Evolutionary conservation across 768 basidiomycete genomes (phyloP).

Genomic region (Russula virescens): DNA sequence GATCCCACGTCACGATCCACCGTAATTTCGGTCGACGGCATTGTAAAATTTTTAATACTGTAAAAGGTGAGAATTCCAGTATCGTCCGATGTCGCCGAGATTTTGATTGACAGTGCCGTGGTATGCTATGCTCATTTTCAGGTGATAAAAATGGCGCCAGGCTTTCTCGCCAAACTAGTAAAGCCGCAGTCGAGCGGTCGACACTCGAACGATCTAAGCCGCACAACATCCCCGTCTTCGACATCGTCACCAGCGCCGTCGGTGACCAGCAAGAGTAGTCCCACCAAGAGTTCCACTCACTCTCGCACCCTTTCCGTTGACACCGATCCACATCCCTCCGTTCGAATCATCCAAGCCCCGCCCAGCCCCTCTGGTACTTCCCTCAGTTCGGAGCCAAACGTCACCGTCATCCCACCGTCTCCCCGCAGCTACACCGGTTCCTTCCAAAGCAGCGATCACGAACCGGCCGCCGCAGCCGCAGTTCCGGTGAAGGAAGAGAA

Average conservation of each 20-base stretch:
- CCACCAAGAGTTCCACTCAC: neutral
- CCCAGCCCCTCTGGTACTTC: constrained; percentile 15
- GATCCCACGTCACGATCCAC: no score
- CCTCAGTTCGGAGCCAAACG: constrained; percentile 28
- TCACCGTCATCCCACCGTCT: constrained; percentile 33
- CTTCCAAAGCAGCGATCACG: constrained; percentile 21
- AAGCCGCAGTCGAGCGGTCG: constrained; percentile 1
- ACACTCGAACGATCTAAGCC: neutral
- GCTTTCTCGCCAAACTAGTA: constrained; percentile 15
- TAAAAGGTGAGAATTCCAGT: no score
- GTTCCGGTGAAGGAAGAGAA: neutral
- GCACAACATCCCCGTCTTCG: neutral
- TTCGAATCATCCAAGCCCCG: neutral
- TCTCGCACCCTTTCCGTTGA: neutral
- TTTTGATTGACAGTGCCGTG: no score
- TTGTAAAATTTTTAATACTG: no score
- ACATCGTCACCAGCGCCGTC: neutral
- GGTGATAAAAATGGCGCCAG: constrained; percentile 5
- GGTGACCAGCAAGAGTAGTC: neutral
- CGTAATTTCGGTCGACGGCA: no score
- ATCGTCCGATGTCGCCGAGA: no score
- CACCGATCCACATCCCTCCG: neutral
- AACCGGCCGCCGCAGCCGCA: constrained; percentile 1
- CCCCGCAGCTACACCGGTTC: constrained; percentile 26
- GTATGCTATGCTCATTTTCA: no score